Conservation (phyloP, 768 basidiomycete species). For the Termitomyces sp. region DNA sequence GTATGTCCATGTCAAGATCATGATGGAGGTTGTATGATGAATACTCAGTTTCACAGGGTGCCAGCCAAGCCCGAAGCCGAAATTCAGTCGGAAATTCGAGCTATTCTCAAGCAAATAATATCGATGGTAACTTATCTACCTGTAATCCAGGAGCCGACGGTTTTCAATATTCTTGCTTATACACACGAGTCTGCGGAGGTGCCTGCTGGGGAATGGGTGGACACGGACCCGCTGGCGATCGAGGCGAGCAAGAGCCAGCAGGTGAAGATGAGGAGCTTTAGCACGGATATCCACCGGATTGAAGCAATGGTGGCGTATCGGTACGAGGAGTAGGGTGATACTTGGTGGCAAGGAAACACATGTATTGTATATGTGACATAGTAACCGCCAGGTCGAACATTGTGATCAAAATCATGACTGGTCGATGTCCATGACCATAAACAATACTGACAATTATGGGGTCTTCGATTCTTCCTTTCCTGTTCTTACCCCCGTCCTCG, state of each 20-base stretch:
- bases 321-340: slow-evolving; percentile 63
- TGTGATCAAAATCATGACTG: slow-evolving; percentile 17
- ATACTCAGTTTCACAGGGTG: slow-evolving; percentile 26
- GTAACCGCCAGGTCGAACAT: neutral
- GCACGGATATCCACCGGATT: slow-evolving; percentile 96
- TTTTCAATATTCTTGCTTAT: slow-evolving; percentile 97
- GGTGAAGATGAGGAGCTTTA: slow-evolving; percentile 93
- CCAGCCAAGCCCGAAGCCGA: slow-evolving; percentile 74
- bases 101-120: slow-evolving; percentile 97
- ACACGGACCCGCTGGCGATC: slow-evolving; percentile 88
- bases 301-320: slow-evolving; percentile 98
- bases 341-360: neutral
- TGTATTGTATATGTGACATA: neutral
- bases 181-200: slow-evolving; percentile 89
- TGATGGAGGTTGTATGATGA: neutral
- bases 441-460: slow-evolving; percentile 5
- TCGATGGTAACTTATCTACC: slow-evolving; percentile 96
- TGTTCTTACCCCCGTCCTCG: slow-evolving; percentile 8
- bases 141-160: slow-evolving; percentile 88
- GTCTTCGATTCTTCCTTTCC: slow-evolving; percentile 6
- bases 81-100: slow-evolving; percentile 95
- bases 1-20: slow-evolving; percentile 30
- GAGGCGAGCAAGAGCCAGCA: slow-evolving; percentile 91
- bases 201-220: slow-evolving; percentile 92
- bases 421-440: slow-evolving; percentile 24